Conservation (phyloP, 192 early-diverging fungal species). For the Neocallimastix lanati region DNA sequence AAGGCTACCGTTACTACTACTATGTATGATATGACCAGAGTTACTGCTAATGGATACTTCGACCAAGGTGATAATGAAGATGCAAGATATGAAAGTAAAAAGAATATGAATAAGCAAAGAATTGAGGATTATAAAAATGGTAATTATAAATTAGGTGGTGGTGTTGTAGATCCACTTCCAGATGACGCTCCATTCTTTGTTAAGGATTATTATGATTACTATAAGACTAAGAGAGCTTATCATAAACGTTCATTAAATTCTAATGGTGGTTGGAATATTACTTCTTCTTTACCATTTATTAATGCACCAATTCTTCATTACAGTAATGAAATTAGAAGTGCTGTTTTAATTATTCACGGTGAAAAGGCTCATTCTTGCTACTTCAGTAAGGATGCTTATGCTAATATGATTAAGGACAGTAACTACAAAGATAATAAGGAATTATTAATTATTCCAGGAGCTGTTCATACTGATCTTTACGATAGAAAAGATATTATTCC, state of each 20-base stretch:
- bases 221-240: neutral
- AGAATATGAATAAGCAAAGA: neutral
- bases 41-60: neutral
- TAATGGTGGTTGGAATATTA: neutral
- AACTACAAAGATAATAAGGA: neutral
- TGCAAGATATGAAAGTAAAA: neutral
- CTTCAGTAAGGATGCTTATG: neutral
- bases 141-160: neutral
- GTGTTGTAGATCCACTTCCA: neutral
- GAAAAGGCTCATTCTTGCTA: neutral
- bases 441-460: neutral
- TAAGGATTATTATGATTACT: neutral
- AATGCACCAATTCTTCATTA: neutral
- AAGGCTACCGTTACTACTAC: neutral
- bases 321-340: neutral
- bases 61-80: neutral
- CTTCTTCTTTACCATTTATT: neutral
- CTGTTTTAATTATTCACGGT: neutral
- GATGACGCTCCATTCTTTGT: neutral
- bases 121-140: neutral
- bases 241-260: neutral
- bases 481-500: neutral
- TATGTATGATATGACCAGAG: neutral
- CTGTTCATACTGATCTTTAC: neutral
- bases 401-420: neutral